Base-by-base conservation (phyloP, 371 early-diverging fungal species). In the Batrachochytrium dendrobatidis region DNA sequence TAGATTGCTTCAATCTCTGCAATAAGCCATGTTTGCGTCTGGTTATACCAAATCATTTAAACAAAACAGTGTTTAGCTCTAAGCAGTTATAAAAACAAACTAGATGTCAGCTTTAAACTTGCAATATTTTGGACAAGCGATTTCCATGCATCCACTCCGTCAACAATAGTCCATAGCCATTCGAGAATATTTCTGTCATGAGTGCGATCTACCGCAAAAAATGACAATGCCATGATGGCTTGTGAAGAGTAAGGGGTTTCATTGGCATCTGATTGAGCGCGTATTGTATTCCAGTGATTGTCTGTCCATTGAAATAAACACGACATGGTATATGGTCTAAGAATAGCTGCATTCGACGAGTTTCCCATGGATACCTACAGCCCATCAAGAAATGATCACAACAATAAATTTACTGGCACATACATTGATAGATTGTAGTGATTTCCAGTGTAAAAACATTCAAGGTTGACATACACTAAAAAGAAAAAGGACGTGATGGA, bases 381-480 rank as follows among this genome's bases (percentile, higher is more conserved):
- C n/a, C n/a, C n/a, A n/a, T n/a, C n/a, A n/a, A n/a, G n/a, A n/a
- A n/a, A n/a, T n/a, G n/a, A n/a, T n/a, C n/a, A n/a, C n/a, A n/a
- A n/a, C n/a, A n/a, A n/a, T n/a, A n/a, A n/a, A n/a, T n/a, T n/a
- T n/a, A n/a, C n/a, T n/a, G n/a, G n/a, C n/a, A n/a, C n/a, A n/a
- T n/a, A n/a, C n/a, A n/a, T n/a, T n/a, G n/a, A n/a, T n/a, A n/a
- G n/a, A n/a, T n/a, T n/a, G n/a, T n/a, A n/a, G n/a, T n/a, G n/a
- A n/a, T n/a, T n/a, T n/a, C n/a, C n/a, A n/a, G n/a, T n/a, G n/a
- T n/a, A n/a, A n/a, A n/a, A n/a, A n/a, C n/a, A n/a, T n/a, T n/a
- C n/a, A n/a, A n/a, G n/a, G n/a, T n/a, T n/a, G n/a, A 39, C 39
- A 39, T 39, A 48, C 49, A 29, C 49, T 48, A n/a, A 48, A n/a